phyloP scores from a whole-genome alignment of 768 basidiomycete genomes.

The Tulasnella calospora region DNA sequence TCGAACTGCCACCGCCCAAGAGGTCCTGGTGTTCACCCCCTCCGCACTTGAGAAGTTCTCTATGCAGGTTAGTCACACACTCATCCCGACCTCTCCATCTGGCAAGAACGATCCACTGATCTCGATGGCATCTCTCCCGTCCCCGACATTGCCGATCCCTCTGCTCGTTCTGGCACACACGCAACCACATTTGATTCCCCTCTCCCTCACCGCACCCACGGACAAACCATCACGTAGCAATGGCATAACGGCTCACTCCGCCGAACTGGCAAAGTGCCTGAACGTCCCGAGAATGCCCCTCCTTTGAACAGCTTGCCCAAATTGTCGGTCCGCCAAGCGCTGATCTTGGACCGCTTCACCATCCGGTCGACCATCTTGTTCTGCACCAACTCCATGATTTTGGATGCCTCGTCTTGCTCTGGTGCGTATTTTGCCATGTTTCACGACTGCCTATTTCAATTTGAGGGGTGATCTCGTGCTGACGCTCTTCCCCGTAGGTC shows the following conservation, averaged over 20 bases:
- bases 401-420: slow-evolving; percentile 36
- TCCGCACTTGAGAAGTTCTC: slow-evolving; percentile 22
- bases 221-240: background rate
- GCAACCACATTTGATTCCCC: background rate
- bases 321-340: slow-evolving; percentile 69
- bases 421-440: background rate
- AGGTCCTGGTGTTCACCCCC: slow-evolving; percentile 21
- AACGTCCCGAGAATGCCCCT: slow-evolving; percentile 13
- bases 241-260: slow-evolving; percentile 18
- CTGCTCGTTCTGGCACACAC: too few species aligned
- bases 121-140: too few species aligned
- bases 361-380: slow-evolving; percentile 60
- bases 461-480: too few species aligned
- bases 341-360: slow-evolving; percentile 76
- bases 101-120: background rate
- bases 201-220: background rate
- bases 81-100: background rate
- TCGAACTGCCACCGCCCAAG: slow-evolving; percentile 22
- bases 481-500: too few species aligned
- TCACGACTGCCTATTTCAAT: too few species aligned
- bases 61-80: background rate
- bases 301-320: slow-evolving; percentile 58
- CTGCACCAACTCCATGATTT: slow-evolving; percentile 66
- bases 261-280: slow-evolving; percentile 2
- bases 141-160: too few species aligned